phyloP scores from a whole-genome alignment of 768 basidiomycete genomes.

The Hericium rajendrae region DNA sequence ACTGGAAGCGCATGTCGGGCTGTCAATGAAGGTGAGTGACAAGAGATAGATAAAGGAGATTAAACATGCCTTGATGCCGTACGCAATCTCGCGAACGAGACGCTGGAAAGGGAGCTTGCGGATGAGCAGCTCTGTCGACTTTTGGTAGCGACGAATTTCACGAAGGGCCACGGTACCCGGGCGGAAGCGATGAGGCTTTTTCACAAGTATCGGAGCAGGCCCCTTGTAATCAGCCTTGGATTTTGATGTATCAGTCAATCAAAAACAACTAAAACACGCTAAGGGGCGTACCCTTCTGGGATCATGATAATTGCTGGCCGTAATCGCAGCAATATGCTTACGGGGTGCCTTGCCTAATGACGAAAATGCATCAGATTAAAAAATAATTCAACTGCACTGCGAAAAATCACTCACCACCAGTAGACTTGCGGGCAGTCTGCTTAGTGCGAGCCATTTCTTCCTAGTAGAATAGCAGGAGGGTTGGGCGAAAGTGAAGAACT shows the following conservation, averaged over 20 bases:
- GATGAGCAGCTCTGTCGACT: conserved; percentile 87
- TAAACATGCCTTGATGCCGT: conserved; percentile 72
- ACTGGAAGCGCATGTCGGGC: conserved; percentile 92
- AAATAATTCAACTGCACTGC: neutral
- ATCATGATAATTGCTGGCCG: conserved; percentile 9
- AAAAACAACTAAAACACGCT: conserved; percentile 43
- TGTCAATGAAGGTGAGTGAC: conserved; percentile 18
- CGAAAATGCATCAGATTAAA: neutral
- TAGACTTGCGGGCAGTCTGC: conserved; percentile 71
- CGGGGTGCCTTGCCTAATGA: conserved; percentile 60
- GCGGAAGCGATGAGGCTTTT: conserved; percentile 91
- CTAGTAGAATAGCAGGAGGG: too few relatives aligned
- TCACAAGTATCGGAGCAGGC: conserved; percentile 75
- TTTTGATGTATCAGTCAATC: conserved; percentile 18
- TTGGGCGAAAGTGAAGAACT: too few relatives aligned
- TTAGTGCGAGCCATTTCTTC: conserved; percentile 59
- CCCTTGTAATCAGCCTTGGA: neutral
- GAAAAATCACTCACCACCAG: conserved; percentile 40
- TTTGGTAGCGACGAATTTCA: conserved; percentile 88
- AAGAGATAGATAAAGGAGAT: neutral
- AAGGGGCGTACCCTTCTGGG: conserved; percentile 64
- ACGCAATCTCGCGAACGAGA: conserved; percentile 90
- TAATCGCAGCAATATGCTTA: conserved; percentile 26
- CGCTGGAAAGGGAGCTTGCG: conserved; percentile 93
- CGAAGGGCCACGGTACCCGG: conserved; percentile 89